Base-by-base conservation (phyloP, 352 stramenopile species). In the Phytophthora tubulina region DNA sequence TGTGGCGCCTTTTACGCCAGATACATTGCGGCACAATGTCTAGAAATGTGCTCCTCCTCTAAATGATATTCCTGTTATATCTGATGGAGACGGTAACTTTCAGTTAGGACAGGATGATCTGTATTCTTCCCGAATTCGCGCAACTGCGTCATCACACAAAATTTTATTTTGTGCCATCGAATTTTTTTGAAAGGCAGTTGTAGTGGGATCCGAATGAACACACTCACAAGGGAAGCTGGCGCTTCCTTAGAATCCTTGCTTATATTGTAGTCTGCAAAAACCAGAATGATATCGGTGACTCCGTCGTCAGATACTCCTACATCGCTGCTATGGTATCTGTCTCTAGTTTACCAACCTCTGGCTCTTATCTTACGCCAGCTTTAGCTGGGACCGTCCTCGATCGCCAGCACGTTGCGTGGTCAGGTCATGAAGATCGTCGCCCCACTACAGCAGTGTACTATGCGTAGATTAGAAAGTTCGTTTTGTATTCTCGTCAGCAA, bases 181-280 rank as follows among this genome's bases (percentile, higher is more conserved):
- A 21, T 1, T 21, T 21, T 21, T 21, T 21, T 21, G 17, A 21
- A 21, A 21, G 17, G 17, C 17, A 21, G 36, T 42, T 54, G 48
- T 54, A 62, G 54, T 42, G 54, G 41, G 54, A 62, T 62, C 41
- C 41, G 54, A 62, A 62, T 62, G 54, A 62, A 62, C 54, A 55
- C 56, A 44, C 38, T 55, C 42, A 27, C 42, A 31, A 64, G 44
- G 56, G 42, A 55, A 64, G 45, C 17, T 21, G 17, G 17, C 1
- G 17, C 17, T 21, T 21, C 17, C 17, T 21, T 21, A 21, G 17
- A 21, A 21, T 21, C 17, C 17, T 21, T 21, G 17, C 17, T 21
- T 21, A 51, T 9, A 30, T 49, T 63, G 42, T 63, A 54, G 30
- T 63, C 17, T 65, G 35, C 56, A 46, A 46, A 45, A 17, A 36